Conservation (phyloP, 768 basidiomycete genomes). For the Mrakia hoshinonis region DNA sequence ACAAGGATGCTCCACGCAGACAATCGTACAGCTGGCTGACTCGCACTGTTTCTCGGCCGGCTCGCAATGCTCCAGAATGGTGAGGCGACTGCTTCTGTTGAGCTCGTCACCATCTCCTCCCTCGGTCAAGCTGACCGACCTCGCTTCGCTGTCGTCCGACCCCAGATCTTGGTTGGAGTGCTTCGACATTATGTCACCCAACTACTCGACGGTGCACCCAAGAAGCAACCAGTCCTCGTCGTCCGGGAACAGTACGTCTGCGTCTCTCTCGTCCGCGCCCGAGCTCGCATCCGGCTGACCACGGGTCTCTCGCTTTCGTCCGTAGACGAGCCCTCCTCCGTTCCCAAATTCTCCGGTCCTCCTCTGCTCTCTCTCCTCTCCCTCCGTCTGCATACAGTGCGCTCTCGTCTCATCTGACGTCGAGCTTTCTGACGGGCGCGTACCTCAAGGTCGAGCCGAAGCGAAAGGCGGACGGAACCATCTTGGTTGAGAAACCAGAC, state of each 20-base stretch:
- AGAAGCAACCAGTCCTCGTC: conserved; percentile 64
- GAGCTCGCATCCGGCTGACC: conserved; percentile 16
- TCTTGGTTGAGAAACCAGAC: conserved; percentile 43
- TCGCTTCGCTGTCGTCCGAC: neutral
- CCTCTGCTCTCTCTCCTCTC: conserved; percentile 72
- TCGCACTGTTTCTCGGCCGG: too few species aligned
- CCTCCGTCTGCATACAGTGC: conserved; percentile 39
- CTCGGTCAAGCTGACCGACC: neutral
- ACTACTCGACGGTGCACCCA: conserved; percentile 72
- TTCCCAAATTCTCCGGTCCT: conserved; percentile 72
- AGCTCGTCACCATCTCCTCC: conserved; percentile 17
- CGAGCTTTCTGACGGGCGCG: conserved; percentile 47
- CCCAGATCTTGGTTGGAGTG: conserved; percentile 78
- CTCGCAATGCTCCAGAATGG: too few species aligned
- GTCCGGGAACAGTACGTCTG: conserved; percentile 81
- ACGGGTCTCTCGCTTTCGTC: conserved; percentile 46
- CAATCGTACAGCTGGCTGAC: too few species aligned
- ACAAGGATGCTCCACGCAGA: too few species aligned
- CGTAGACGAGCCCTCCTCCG: conserved; percentile 51
- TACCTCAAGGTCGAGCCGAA: conserved; percentile 78
- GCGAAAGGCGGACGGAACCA: conserved; percentile 41
- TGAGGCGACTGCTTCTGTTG: neutral
- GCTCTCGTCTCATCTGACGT: conserved; percentile 37
- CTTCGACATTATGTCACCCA: conserved; percentile 84
- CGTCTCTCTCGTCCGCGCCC: conserved; percentile 26